Evolutionary conservation across 805 yeast genomes (phyloP), one percentile per base, ranked within the genome.

Genomic region (Cyberlindnera samutprakarnensis): DNA sequence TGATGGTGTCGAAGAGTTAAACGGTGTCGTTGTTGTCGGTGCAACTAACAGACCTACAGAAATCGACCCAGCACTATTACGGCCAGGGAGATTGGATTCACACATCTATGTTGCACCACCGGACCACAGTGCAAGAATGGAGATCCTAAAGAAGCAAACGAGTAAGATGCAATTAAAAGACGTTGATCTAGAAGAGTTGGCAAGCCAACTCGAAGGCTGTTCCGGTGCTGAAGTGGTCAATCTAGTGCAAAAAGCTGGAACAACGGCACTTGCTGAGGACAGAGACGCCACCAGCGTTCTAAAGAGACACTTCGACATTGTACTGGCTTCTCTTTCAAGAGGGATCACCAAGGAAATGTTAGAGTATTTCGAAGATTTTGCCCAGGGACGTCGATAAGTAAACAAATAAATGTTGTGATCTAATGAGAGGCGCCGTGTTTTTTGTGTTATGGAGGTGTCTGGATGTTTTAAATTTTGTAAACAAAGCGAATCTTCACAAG

Each of bases 141-240:
- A 85, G 50, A 90, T 92, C 14, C 56, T 92, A 37, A 59, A 62
- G 30, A 87, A 87, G 42, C 73, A 78, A 38, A 75, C 90, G 17
- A 53, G 57, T 24, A 73, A 75, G 30, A 90, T 92, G 70, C 55
- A 72, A 8, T 46, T 82, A 12, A 58, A 62, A 0, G 67, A 64
- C 14, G 72, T 71, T 3, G 70, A 70, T 15, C 53, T 84, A 16
- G 61, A 61, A 1, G 58, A 53, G 8, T 57, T 85, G 9, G 87
- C 94, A 0, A 55, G 46, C 2, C 47, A 59, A 6, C 83, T 96
- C 0, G 90, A 81, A 0, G 97, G 98, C 1, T 87, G 94, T 49
- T 87, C 96, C 0, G 99, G 99, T 23, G 96, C 97, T 0, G 98
- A 92, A 56, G 84, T 92, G 23, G 94, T 88, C 0, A 66, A 87